These are phyloP conservation scores for Elaeagnus macrophylla DNA, from an alignment of 306 rosid species.

Conservation along the genomic window DNA sequence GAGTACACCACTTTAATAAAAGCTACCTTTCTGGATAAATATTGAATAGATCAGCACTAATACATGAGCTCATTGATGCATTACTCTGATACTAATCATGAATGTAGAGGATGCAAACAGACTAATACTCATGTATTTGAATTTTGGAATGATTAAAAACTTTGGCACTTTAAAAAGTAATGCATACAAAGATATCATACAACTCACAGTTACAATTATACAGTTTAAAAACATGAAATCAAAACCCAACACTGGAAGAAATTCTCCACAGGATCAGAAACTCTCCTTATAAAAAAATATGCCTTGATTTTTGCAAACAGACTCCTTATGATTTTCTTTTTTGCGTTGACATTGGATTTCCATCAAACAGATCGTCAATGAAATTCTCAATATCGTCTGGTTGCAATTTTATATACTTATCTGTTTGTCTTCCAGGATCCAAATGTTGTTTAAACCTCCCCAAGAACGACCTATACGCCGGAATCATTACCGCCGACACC, in stretches of 20 bases:
- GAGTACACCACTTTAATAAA: too few relatives aligned
- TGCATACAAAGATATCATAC: background rate
- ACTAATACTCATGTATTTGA: too few relatives aligned
- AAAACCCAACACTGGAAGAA: background rate
- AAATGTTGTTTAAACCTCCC: constrained; percentile 67
- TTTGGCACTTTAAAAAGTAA: background rate
- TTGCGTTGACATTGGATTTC: constrained; percentile 35
- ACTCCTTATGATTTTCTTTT: constrained; percentile 31
- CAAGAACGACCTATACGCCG: constrained; percentile 60
- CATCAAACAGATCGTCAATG: constrained; percentile 62
- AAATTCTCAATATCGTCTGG: constrained; percentile 71
- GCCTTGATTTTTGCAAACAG: background rate
- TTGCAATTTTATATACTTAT: constrained; percentile 66
- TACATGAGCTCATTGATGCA: too few relatives aligned
- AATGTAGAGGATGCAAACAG: too few relatives aligned
- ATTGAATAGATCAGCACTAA: too few relatives aligned
- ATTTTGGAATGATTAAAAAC: too few relatives aligned
- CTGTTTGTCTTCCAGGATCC: constrained; percentile 51
- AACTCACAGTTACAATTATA: background rate
- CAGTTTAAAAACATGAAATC: background rate
- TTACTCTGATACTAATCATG: too few relatives aligned
- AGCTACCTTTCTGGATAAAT: too few relatives aligned
- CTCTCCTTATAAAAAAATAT: too few relatives aligned
- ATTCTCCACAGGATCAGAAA: too few relatives aligned
- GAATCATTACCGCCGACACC: constrained; percentile 59